These are phyloP conservation scores for Rhodotorula sp. DNA, from an alignment of 1,284 basidiomycete genomes.

Conservation along the genomic window DNA sequence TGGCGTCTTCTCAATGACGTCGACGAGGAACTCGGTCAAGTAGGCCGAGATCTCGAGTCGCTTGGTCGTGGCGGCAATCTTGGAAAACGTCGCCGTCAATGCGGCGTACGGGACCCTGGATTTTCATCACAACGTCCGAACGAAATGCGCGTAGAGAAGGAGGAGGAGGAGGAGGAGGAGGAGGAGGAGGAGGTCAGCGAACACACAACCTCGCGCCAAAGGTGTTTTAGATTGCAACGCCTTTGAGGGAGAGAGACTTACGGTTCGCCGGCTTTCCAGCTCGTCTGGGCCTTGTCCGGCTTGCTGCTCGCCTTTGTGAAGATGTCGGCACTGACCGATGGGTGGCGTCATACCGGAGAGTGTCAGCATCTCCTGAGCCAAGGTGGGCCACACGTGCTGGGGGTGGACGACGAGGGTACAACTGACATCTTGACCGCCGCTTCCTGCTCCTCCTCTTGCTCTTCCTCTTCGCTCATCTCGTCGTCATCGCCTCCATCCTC, in stretches of 20 bases:
- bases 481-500: constrained; percentile 53
- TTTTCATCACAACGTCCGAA: not conserved
- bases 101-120: constrained; percentile 93
- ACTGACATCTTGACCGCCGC: constrained; percentile 47
- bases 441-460: constrained; percentile 47
- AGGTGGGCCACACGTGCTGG: too few species aligned
- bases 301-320: too few species aligned
- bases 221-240: too few species aligned
- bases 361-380: not conserved
- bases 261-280: too few species aligned
- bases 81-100: constrained; percentile 78
- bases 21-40: constrained; percentile 80
- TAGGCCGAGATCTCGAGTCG: constrained; percentile 88
- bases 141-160: too few species aligned
- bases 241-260: not conserved
- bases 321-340: too few species aligned
- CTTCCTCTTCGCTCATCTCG: constrained; percentile 49
- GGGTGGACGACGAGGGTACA: too few species aligned
- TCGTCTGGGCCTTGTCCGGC: too few species aligned
- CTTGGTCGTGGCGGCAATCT: constrained; percentile 94
- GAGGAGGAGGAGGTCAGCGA: not conserved
- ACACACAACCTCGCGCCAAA: too few species aligned
- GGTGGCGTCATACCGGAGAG: too few species aligned
- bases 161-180: not conserved
- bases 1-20: constrained; percentile 81